Base-by-base conservation (phyloP, 371 early-diverging fungal species). In the Synchytrium microbalum region DNA sequence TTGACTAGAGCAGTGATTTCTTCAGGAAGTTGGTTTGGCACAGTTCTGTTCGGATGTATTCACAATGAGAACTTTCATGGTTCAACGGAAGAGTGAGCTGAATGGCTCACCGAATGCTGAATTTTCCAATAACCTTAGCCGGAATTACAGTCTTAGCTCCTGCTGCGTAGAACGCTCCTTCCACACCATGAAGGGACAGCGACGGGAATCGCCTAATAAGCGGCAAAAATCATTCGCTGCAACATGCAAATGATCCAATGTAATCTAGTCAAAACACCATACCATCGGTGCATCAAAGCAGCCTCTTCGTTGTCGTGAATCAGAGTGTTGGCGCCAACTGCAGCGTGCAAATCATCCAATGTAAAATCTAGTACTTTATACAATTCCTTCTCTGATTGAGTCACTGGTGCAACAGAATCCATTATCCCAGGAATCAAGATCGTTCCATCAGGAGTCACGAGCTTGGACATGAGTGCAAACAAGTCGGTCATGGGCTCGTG, bases 81-180 rank as follows among this genome's bases (percentile, higher is more conserved):
- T 5, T 89, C 86, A 75, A 19, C 46, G 46, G 19, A 5, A 38
- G 19, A 38, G 10, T 19, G 19, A 38, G n/a, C n/a, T 19, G 46
- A 38, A 38, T 38, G 23, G 5, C 8, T 51, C 24, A 55, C 56
- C 96, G 90, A 76, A 96, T 92, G 52, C 91, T 90, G 84, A 96
- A 95, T 83, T 95, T 98, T 74, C 98, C 98, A 60, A 86, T 85
- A 51, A 95, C 96, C 70, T 88, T 87, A 56, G 95, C 91, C 28
- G 98, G 98, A 67, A 98, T 93, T 23, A 98, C 98, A 14, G 98
- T 98, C 84, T 98, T 96, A 72, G 86, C 88, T 64, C 96, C 95
- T 23, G 94, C 78, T 33, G 86, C 85, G 71, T 91, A 92, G 79
- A 95, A 95, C 1, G 95, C 96, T 64, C 96, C 96, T 78, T 97